phyloP scores from a whole-genome alignment of 2,329 filamentous ascomycete species.

The Cladosporium sp. region DNA sequence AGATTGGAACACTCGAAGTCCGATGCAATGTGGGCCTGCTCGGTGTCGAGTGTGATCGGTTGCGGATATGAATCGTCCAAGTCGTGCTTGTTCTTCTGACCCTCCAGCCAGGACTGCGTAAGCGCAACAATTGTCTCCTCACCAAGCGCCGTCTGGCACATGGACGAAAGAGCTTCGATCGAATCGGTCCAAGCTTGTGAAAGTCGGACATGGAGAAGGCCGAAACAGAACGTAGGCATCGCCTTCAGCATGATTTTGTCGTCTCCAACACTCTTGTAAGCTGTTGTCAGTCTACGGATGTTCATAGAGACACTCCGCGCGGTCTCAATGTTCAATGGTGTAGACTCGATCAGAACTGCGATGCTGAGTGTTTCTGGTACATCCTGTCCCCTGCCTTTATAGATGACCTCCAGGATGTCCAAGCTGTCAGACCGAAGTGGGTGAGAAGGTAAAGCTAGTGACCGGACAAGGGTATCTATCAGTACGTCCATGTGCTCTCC shows the following conservation, averaged over 20 bases:
- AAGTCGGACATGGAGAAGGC: slow-evolving; percentile 81
- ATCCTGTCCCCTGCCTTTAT: slow-evolving; percentile 51
- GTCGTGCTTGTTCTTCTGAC: slow-evolving; percentile 15
- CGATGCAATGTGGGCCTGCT: slow-evolving; percentile 51
- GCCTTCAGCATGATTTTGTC: slow-evolving; percentile 69
- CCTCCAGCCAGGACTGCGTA: slow-evolving; percentile 73
- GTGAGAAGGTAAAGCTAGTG: slow-evolving; percentile 75
- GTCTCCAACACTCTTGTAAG: slow-evolving; percentile 62
- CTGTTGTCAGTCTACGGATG: slow-evolving; percentile 71
- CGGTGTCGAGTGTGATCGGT: slow-evolving; percentile 27
- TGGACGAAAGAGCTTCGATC: slow-evolving; percentile 71
- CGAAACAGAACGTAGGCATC: slow-evolving; percentile 82
- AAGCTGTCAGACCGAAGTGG: slow-evolving; percentile 73
- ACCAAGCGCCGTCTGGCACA: slow-evolving; percentile 69
- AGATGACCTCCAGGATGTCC: slow-evolving; percentile 67
- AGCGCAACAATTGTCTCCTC: slow-evolving; percentile 72
- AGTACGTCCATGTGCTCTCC: slow-evolving; percentile 61
- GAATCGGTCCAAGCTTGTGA: slow-evolving; percentile 87
- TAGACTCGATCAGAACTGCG: slow-evolving; percentile 80
- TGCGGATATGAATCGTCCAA: neutral
- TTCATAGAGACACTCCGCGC: slow-evolving; percentile 80
- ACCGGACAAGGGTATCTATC: slow-evolving; percentile 66
- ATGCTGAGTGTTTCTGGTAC: slow-evolving; percentile 57
- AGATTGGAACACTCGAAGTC: slow-evolving; percentile 87
- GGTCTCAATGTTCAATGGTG: slow-evolving; percentile 73